Evolutionary conservation across 2,329 filamentous ascomycete genomes (phyloP).

Genomic region (Neonectria coccinea): DNA sequence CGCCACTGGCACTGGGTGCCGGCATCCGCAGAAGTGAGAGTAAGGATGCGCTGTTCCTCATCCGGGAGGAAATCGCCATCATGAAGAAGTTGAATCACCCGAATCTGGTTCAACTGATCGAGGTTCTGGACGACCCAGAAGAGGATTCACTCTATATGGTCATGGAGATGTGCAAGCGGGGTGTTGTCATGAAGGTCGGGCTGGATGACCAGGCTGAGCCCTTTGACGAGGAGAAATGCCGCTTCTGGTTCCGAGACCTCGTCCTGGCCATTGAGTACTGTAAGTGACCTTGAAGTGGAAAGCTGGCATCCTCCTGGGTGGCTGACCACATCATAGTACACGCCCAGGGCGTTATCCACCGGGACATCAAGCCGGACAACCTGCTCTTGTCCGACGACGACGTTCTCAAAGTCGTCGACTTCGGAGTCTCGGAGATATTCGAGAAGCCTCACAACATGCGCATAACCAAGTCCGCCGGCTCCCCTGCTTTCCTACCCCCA

Average conservation of each 20-base stretch:
- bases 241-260: constrained; percentile 94
- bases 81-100: constrained; percentile 99
- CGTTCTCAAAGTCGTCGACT: constrained; percentile 96
- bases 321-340: constrained; percentile 70
- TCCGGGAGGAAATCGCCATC: constrained; percentile 96
- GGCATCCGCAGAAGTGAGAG: constrained; percentile 65
- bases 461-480: constrained; percentile 92
- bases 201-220: constrained; percentile 85
- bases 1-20: constrained; percentile 40
- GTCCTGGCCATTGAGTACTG: constrained; percentile 94
- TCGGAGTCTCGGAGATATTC: constrained; percentile 99
- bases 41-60: constrained; percentile 80
- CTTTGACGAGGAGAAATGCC: constrained; percentile 83
- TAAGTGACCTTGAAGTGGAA: constrained; percentile 56
- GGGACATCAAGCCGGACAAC: constrained; percentile 98
- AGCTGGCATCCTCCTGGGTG: not conserved
- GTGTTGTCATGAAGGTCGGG: constrained; percentile 95
- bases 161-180: constrained; percentile 98
- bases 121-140: constrained; percentile 94
- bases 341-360: constrained; percentile 92
- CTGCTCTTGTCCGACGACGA: constrained; percentile 90
- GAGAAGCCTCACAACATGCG: constrained; percentile 87
- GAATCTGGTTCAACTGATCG: constrained; percentile 92
- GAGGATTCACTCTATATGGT: constrained; percentile 99
- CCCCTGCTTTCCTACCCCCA: constrained; percentile 92